Conservation (phyloP, 192 early-diverging fungal genomes). For the Entrophospora sp. region DNA sequence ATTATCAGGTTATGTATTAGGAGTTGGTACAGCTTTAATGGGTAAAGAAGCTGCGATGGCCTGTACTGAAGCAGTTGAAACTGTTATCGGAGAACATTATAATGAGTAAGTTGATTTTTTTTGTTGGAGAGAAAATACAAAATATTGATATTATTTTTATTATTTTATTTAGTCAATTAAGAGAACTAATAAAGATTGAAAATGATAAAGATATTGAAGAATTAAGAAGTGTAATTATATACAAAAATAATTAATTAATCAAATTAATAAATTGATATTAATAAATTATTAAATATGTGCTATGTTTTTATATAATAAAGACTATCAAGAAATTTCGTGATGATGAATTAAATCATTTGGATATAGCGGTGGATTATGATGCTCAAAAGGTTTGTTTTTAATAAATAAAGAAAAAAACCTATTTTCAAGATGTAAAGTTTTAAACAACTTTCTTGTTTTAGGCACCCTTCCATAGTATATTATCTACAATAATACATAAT, state of each 20-base stretch:
- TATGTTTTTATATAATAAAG: too few relatives aligned
- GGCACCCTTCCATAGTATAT: constrained; percentile 69
- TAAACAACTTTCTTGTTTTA: constrained; percentile 15
- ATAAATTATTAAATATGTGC: too few relatives aligned
- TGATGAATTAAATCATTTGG: constrained; percentile 91
- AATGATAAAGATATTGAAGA: constrained; percentile 51
- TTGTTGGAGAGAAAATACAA: not conserved
- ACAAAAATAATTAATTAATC: too few relatives aligned
- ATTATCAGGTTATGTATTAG: constrained; percentile 74
- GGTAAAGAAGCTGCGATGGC: constrained; percentile 97
- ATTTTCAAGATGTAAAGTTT: not conserved
- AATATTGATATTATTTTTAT: not conserved
- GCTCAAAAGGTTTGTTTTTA: constrained; percentile 50
- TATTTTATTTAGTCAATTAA: constrained; percentile 49
- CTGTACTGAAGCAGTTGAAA: constrained; percentile 98
- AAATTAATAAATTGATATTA: too few relatives aligned
- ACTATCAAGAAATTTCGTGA: constrained; percentile 83
- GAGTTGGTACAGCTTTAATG: constrained; percentile 76
- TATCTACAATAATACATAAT: constrained; percentile 69
- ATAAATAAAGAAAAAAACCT: not conserved
- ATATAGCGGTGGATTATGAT: constrained; percentile 81
- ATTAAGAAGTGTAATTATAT: too few relatives aligned
- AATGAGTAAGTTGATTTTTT: constrained; percentile 59
- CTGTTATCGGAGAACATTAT: constrained; percentile 91
- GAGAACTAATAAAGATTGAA: constrained; percentile 69